Base-by-base conservation (phyloP, 306 rosid genomes). In the barrel medic (Medicago truncatula) region DNA sequence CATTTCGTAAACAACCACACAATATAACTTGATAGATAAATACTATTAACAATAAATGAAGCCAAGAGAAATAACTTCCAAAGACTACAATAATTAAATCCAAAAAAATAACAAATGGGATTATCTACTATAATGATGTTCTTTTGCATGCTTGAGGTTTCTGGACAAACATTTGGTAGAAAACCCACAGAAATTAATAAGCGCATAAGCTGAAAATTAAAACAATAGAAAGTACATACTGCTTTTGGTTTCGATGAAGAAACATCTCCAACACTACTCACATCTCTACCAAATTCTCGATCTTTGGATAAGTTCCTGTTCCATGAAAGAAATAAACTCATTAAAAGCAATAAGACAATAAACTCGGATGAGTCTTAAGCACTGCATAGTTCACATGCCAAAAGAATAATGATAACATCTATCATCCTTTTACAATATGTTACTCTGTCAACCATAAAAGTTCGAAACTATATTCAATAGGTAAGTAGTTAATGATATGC, bases 281-380 rank as follows among this genome's bases (percentile, higher is more conserved):
- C 94, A 80, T 92, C 99, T 87, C 92, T 85, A 76, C 93, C 87
- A 66, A 84, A 87, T 18, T 90, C 96, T 73, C 89, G 84, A 73
- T 89, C 99, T 76, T 86, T 92, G 50, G 87, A 38, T 39, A 86
- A 86, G 73, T 88, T 94, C 87, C 93, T 89, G 86, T 74, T 78
- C 80, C 82, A 68, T 39, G 16, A 47, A 75, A 15, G 47, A 72
- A 69, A n/a, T 9, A 13, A 76, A 21, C 75, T 47, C 4, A 8
- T 74, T 41, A 60, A 21, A 59, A 10, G 60, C 34, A 7, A 65
- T 36, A 20, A 65, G 41, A 49, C 67, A 67, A 9, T 41, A 63
- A 28, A 73, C 18, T 68, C 11, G 16, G 36, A 68, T 17, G 65
- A 62, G 57, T 53, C 47, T 3, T 25, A 54, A 63, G 7, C 50